phyloP scores from a whole-genome alignment of 1,284 basidiomycete genomes.

The Cutaneotrichosporon cyanovorans region DNA sequence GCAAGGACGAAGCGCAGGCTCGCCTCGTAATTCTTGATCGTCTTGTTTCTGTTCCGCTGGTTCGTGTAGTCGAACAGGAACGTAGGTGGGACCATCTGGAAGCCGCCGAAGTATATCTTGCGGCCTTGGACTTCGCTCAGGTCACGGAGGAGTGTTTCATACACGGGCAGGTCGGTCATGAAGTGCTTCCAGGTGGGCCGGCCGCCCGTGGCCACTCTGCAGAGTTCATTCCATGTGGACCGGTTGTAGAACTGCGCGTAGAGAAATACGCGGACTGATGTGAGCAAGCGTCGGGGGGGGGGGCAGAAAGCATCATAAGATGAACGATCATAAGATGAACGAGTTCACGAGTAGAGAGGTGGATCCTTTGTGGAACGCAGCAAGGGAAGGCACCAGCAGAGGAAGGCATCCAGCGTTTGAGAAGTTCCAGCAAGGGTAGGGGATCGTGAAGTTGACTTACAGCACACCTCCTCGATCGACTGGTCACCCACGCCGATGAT shows the following conservation, averaged over 20 bases:
- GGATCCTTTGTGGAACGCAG: too few relatives aligned
- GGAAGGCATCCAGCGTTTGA: too few relatives aligned
- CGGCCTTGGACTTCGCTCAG: slow-evolving; percentile 14
- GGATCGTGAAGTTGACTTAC: slow-evolving; percentile 21
- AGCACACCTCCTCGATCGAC: slow-evolving; percentile 22
- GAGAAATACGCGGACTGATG: slow-evolving; percentile 28
- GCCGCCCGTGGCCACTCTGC: slow-evolving; percentile 13
- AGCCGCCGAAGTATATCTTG: slow-evolving; percentile 23
- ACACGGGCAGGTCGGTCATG: slow-evolving; percentile 11
- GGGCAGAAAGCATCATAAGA: too few relatives aligned
- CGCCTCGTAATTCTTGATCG: slow-evolving; percentile 22
- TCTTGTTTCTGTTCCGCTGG: slow-evolving; percentile 7
- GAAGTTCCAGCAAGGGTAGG: neutral
- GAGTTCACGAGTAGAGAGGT: too few relatives aligned
- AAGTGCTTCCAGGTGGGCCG: slow-evolving; percentile 18
- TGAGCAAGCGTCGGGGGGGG: slow-evolving; percentile 1
- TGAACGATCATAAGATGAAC: too few relatives aligned
- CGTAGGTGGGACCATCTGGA: slow-evolving; percentile 33
- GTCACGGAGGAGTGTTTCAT: slow-evolving; percentile 20
- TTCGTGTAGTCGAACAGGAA: slow-evolving; percentile 19
- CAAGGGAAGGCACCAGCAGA: too few relatives aligned
- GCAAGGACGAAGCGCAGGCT: slow-evolving; percentile 23
- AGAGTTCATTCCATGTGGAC: slow-evolving; percentile 21
- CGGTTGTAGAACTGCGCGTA: slow-evolving; percentile 25
- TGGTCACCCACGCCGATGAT: slow-evolving; percentile 25